Percentiles rank a stretch among this genome's conserved stretches.
Conservation (phyloP, 148 eudicot species). For the Diospyros kaki region DNA sequence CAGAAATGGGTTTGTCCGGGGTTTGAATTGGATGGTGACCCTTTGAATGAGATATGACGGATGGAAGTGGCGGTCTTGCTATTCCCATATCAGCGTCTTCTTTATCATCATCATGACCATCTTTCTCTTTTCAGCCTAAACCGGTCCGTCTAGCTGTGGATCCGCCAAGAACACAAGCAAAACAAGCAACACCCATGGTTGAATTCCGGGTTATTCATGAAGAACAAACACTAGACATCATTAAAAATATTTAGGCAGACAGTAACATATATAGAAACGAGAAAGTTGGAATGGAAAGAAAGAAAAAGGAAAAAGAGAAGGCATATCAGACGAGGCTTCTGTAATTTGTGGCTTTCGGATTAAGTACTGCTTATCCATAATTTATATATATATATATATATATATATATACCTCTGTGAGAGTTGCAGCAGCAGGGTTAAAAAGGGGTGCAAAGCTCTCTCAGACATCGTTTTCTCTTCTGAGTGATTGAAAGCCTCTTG, state of each 20-base stretch:
- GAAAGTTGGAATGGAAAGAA: neutral
- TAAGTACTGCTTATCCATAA: neutral
- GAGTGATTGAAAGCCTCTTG: slow-evolving; percentile 24
- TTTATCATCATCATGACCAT: slow-evolving; percentile 26
- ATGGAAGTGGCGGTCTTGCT: slow-evolving; percentile 20
- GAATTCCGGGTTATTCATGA: slow-evolving; percentile 3
- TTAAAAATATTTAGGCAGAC: neutral
- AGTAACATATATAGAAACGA: neutral
- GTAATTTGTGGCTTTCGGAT: neutral
- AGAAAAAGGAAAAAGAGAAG: slow-evolving; percentile 2
- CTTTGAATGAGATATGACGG: slow-evolving; percentile 10
- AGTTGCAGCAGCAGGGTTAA: slow-evolving; percentile 13
- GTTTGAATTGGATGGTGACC: slow-evolving; percentile 8
- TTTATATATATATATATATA: neutral
- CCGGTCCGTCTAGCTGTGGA: slow-evolving; percentile 8
- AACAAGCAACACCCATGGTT: slow-evolving; percentile 1
- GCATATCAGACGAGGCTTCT: slow-evolving; percentile 6
- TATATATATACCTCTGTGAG: slow-evolving; percentile 36
- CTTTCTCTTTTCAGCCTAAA: slow-evolving; percentile 5
- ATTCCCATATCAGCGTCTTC: slow-evolving; percentile 26
- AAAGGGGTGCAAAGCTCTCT: slow-evolving; percentile 32
- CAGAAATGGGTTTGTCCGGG: neutral
- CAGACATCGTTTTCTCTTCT: slow-evolving; percentile 43
- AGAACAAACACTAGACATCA: neutral
- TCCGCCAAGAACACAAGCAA: slow-evolving; percentile 3